A percentile compares a stretch with the other conserved stretches of the same genome.
Conservation (phyloP, 2,329 filamentous ascomycete genomes). For the Emmonsia crescens region DNA sequence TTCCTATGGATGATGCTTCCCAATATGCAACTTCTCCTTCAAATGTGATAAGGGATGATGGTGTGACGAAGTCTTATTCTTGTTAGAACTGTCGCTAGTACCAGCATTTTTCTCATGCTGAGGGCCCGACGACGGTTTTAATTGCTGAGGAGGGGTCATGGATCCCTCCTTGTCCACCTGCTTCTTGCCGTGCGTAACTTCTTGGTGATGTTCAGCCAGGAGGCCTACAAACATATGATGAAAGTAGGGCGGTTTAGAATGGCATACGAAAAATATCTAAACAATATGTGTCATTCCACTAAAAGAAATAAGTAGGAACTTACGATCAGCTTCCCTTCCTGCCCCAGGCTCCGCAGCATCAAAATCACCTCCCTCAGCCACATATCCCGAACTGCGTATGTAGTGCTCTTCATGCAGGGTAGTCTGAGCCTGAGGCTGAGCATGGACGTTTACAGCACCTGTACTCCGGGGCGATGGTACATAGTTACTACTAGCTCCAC, state of each 20-base stretch:
- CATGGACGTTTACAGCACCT: background rate
- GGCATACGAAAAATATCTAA: background rate
- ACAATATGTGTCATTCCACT: background rate
- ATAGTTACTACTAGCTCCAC: background rate
- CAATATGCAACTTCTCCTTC: slow-evolving; percentile 27
- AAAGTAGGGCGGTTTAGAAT: background rate
- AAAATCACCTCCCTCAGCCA: slow-evolving; percentile 48
- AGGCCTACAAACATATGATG: background rate
- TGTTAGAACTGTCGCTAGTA: background rate
- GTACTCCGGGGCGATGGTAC: background rate
- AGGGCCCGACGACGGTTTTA: background rate
- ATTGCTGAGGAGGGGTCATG: background rate
- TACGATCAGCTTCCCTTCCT: slow-evolving; percentile 56
- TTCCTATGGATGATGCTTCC: slow-evolving; percentile 10
- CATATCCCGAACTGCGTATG: slow-evolving; percentile 48
- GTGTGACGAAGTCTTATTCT: background rate
- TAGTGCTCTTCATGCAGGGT: slow-evolving; percentile 45
- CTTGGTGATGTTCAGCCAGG: background rate
- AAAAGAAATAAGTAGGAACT: slow-evolving; percentile 15
- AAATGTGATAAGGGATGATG: slow-evolving; percentile 13
- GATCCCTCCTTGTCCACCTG: background rate
- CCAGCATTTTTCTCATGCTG: background rate
- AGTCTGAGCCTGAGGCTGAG: slow-evolving; percentile 11
- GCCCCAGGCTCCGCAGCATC: slow-evolving; percentile 46
- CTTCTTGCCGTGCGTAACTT: background rate